phyloP scores from a whole-genome alignment of 805 yeast species.

The Zygotorulaspora danielsina region DNA sequence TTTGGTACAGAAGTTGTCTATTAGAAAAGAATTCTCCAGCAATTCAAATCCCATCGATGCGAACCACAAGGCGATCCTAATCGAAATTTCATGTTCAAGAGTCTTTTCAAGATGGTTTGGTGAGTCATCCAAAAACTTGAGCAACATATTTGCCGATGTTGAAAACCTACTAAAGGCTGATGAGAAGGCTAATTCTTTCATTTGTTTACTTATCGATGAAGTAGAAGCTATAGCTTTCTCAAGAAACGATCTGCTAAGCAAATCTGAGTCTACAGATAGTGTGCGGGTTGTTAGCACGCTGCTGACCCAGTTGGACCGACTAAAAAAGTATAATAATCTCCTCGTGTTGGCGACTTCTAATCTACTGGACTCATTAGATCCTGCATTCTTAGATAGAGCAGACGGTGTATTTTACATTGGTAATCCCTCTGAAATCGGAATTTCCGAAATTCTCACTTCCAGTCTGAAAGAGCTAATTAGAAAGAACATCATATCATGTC shows the following conservation, averaged over 20 bases:
- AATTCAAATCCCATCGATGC: slow-evolving; percentile 3
- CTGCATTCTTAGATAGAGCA: slow-evolving; percentile 44
- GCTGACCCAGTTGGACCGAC: slow-evolving; percentile 40
- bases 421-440: slow-evolving; percentile 34
- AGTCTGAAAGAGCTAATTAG: slow-evolving; percentile 28
- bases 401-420: slow-evolving; percentile 38
- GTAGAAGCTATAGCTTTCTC: slow-evolving; percentile 44
- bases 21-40: slow-evolving; percentile 19
- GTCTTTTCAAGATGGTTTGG: slow-evolving; percentile 46
- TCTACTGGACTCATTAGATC: slow-evolving; percentile 38
- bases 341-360: slow-evolving; percentile 43
- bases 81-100: slow-evolving; percentile 43
- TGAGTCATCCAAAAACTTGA: slow-evolving; percentile 43
- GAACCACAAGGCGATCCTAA: slow-evolving; percentile 29
- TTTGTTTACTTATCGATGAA: slow-evolving; percentile 44
- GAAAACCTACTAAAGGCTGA: slow-evolving; percentile 23
- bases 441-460: slow-evolving; percentile 30
- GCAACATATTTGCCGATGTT: slow-evolving; percentile 36
- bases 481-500: slow-evolving; percentile 14
- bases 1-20: slow-evolving; percentile 40
- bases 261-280: slow-evolving; percentile 42
- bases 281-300: slow-evolving; percentile 43
- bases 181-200: slow-evolving; percentile 19
- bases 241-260: slow-evolving; percentile 34
- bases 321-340: slow-evolving; percentile 37